A percentile compares a stretch with the other conserved stretches of the same genome.
These are phyloP conservation scores for Skeletonema tropicum DNA, from an alignment of 108 stramenopile species.

Conservation along the genomic window DNA sequence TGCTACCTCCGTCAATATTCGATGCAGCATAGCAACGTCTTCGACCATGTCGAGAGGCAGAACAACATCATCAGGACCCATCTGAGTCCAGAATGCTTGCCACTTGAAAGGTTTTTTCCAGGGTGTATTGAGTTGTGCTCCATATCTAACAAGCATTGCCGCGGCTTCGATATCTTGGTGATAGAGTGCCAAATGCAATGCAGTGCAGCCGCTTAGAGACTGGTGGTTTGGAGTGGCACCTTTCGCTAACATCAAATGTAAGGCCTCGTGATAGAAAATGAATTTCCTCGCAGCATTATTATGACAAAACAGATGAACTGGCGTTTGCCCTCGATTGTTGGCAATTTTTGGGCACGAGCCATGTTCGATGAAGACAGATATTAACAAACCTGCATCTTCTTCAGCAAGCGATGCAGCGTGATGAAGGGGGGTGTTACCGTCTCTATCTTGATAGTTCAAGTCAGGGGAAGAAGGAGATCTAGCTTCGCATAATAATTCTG, in stretches of 20 bases:
- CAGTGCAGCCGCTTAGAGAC: slow-evolving; percentile 81
- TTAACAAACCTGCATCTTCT: slow-evolving; percentile 68
- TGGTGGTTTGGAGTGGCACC: slow-evolving; percentile 78
- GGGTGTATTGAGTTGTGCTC: slow-evolving; percentile 73
- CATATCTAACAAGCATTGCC: slow-evolving; percentile 62
- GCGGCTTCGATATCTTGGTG: slow-evolving; percentile 79
- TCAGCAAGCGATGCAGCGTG: slow-evolving; percentile 75
- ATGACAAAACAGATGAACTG: slow-evolving; percentile 84
- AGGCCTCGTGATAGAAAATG: slow-evolving; percentile 67
- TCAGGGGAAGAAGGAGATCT: slow-evolving; percentile 52
- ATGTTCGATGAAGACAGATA: slow-evolving; percentile 70
- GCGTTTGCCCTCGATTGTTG: slow-evolving; percentile 80
- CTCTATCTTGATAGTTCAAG: slow-evolving; percentile 83
- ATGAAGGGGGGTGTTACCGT: slow-evolving; percentile 88
- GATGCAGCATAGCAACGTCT: slow-evolving; percentile 61
- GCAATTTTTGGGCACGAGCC: slow-evolving; percentile 71
- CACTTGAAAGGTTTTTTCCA: slow-evolving; percentile 86
- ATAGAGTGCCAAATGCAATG: slow-evolving; percentile 82
- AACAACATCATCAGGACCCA: slow-evolving; percentile 62
- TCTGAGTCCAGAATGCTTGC: slow-evolving; percentile 79
- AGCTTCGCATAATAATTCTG: slow-evolving; percentile 51
- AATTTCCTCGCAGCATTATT: slow-evolving; percentile 63
- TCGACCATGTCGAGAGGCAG: slow-evolving; percentile 80
- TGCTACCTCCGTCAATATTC: slow-evolving; percentile 68
- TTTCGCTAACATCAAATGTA: slow-evolving; percentile 68